Base-by-base conservation (phyloP, 2,329 filamentous ascomycete species). In the Nannizzia gypsea region DNA sequence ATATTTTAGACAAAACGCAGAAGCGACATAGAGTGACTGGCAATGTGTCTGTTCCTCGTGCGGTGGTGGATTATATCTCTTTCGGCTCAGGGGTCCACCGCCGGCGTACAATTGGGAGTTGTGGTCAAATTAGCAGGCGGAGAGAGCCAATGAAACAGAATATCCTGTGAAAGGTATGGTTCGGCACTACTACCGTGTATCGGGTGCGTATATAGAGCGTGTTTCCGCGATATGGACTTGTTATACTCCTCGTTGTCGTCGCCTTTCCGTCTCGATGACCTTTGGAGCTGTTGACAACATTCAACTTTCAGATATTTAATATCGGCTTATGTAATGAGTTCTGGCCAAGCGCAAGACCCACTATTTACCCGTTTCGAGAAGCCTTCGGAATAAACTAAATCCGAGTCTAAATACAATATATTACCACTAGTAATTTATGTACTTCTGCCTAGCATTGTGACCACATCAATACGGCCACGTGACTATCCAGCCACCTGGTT, bases 401-500 rank as follows among this genome's bases (percentile, higher is more conserved):
- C 28, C 28, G 28, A 31, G 9, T 8, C 1, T 36, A 11, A 36
- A 36, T 13, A 13, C 9, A 13, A 13, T 3, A 13, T 3, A 2
- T 13, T 4, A 13, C 44, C 22, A 5, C 44, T 50, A 50, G 44
- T 50, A 50, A 50, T 26, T 24, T 24, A 24, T 15, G 22, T 50
- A 50, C 44, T 13, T 20, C 9, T 15, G 44, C 44, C 50, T 34
- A 26, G 50, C 34, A 54, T 54, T 20, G 20, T 20, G 8, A 36
- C 31, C 38, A 42, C n/a, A n/a, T n/a, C 11, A 22, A 1, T 8
- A 22, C 4, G 2, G 3, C 1, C 50, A 54, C 50, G 50, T 54
- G 50, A 54, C 50, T 28, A 17, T 54, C 50, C 50, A 54, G 50
- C 50, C 50, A 54, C 50, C n/a, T 34, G 50, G 24, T 54, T 54